Conservation (phyloP, 176 grass and related monocot genomes). For the Puccinellia tenuiflora region DNA sequence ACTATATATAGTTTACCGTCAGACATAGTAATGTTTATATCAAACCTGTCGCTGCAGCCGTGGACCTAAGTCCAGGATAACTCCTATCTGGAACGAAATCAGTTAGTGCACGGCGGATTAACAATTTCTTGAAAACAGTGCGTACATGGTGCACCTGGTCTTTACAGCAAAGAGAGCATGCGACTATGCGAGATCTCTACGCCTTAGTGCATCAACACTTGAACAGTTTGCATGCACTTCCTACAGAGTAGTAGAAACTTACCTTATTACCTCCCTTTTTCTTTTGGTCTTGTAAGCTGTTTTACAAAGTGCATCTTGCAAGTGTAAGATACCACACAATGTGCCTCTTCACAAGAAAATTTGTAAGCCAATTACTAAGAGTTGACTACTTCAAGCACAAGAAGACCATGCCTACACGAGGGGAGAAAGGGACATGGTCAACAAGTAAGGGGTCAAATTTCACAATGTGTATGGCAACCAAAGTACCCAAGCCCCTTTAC, state of each 20-base stretch:
- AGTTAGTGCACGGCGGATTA: not conserved
- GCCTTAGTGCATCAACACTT: too few species aligned
- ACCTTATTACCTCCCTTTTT: not conserved
- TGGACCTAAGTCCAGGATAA: too few species aligned
- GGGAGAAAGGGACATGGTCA: not conserved
- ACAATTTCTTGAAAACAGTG: not conserved
- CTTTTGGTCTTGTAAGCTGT: not conserved
- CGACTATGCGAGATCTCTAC: too few species aligned
- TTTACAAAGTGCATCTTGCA: not conserved
- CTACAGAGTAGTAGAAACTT: not conserved
- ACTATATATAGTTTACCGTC: too few species aligned
- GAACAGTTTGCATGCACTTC: too few species aligned
- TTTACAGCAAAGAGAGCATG: slow-evolving; percentile 28
- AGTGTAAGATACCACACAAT: not conserved
- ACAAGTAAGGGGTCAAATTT: not conserved
- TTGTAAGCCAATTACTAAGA: not conserved
- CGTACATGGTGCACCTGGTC: not conserved
- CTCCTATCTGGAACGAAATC: too few species aligned
- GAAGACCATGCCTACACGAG: not conserved
- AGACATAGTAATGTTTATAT: too few species aligned
- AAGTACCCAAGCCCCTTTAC: not conserved
- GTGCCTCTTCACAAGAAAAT: not conserved
- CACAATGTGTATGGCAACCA: not conserved
- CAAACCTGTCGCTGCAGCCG: too few species aligned
- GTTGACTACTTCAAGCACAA: not conserved